Base-by-base conservation (phyloP, 2,329 filamentous ascomycete genomes). In the Botryotinia narcissicola region DNA sequence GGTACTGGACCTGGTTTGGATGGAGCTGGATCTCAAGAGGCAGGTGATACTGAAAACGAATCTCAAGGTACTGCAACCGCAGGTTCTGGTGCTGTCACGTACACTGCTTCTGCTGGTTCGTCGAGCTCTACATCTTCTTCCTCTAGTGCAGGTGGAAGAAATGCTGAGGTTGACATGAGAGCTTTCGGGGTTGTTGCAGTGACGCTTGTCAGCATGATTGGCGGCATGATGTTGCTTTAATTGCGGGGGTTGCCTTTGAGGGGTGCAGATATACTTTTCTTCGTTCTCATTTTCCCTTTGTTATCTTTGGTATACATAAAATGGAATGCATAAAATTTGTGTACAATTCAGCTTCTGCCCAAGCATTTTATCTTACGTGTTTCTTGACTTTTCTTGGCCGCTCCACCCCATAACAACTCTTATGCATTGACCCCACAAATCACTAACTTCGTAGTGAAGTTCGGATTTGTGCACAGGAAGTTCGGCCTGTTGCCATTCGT, bases 1-100 rank as follows among this genome's bases (percentile, higher is more conserved):
- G 86, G 86, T 57, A 80, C 77, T 29, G 85, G 84, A 10, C 84
- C 85, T 51, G 78, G 79, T 62, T 62, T 80, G 84, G 84, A 73
- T 76, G 78, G 76, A 68, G 72, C 75, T 72, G 77, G 78, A 73
- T 79, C 70, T 74, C 80, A 77, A 73, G 78, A 78, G 51, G 70
- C 77, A 16, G 78, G 76, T 57, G 81, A 83, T 20, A 84, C 75
- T 1, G 72, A 75, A 3, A 78, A 74, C 54, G 76, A 78, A 72
- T 75, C 75, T 62, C 63, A 74, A 16, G 79, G 79, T 4, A 79
- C 76, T 20, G 78, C 79, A 4, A 76, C 75, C 29, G 75, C 79
- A 3, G 78, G 79, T 6, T 74, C 70, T 59, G 78, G 78, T 46
- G 73, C 74, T 14, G 76, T 77, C 35, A 78, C 78, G 20, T 66